Evolutionary conservation across 179 eudicot genomes (phyloP).

Genomic region (Sideroxylon spinosum): DNA sequence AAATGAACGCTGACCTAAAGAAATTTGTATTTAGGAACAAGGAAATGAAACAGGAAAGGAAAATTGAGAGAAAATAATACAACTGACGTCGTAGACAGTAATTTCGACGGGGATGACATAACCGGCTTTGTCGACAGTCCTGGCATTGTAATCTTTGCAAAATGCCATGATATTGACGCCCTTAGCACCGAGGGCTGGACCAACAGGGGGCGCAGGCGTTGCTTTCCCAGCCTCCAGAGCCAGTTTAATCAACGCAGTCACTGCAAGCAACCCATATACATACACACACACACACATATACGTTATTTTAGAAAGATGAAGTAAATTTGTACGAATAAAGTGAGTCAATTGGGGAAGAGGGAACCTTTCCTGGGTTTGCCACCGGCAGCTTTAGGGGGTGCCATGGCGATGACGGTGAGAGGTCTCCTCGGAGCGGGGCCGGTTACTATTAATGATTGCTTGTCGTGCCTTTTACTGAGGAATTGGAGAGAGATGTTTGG

Average conservation of each 20-base stretch:
- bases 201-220: slow-evolving; percentile 96
- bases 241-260: slow-evolving; percentile 80
- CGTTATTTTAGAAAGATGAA: background rate
- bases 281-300: slow-evolving; percentile 1
- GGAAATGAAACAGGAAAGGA: background rate
- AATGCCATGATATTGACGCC: slow-evolving; percentile 93
- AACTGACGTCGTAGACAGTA: slow-evolving; percentile 76
- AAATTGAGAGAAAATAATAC: too few relatives aligned
- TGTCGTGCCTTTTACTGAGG: slow-evolving; percentile 15
- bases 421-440: slow-evolving; percentile 37
- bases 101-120: slow-evolving; percentile 92
- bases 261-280: slow-evolving; percentile 24
- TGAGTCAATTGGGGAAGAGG: background rate
- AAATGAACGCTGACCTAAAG: background rate
- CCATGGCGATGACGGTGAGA: slow-evolving; percentile 74
- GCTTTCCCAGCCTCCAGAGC: slow-evolving; percentile 98
- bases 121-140: slow-evolving; percentile 91
- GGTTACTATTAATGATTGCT: slow-evolving; percentile 7
- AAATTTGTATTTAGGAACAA: background rate
- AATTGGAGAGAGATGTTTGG: slow-evolving; percentile 22
- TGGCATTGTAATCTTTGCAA: slow-evolving; percentile 95
- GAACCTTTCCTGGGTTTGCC: slow-evolving; percentile 80
- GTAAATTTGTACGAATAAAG: background rate
- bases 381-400: slow-evolving; percentile 81
- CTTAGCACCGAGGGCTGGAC: slow-evolving; percentile 94